A percentile compares a stretch with the other conserved stretches of the same genome.
Evolutionary conservation across 495 filamentous ascomycete genomes (phyloP).

Genomic region (Penicillium longicatenatum): DNA sequence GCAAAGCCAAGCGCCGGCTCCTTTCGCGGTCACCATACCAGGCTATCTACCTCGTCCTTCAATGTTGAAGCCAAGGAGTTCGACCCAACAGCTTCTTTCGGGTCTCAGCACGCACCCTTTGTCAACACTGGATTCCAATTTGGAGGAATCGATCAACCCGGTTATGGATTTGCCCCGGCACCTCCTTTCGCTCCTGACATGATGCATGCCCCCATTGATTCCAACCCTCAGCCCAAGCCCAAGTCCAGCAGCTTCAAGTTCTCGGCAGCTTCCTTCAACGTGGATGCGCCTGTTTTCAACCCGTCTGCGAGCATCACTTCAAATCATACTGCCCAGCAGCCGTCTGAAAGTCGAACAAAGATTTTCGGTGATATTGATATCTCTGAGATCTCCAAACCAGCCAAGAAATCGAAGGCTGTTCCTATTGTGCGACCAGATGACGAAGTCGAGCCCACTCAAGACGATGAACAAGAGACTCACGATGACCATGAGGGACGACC

Average conservation of each 20-base stretch:
- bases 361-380: conserved; percentile 81
- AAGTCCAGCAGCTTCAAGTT: conserved; percentile 64
- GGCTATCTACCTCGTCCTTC: conserved; percentile 71
- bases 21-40: conserved; percentile 57
- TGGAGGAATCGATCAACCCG: conserved; percentile 26
- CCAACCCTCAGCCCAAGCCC: conserved; percentile 13
- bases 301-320: conserved; percentile 48
- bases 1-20: conserved; percentile 41
- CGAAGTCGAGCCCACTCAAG: conserved; percentile 30
- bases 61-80: conserved; percentile 91
- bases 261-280: conserved; percentile 73
- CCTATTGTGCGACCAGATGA: conserved; percentile 74
- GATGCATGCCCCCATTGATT: conserved; percentile 11
- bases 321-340: conserved; percentile 25
- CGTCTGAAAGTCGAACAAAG: conserved; percentile 39
- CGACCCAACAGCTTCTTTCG: conserved; percentile 67
- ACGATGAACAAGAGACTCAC: conserved; percentile 20
- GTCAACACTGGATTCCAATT: conserved; percentile 58
- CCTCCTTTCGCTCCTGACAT: conserved; percentile 68
- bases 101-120: conserved; percentile 59
- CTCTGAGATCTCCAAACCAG: conserved; percentile 59
- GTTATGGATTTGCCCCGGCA: conserved; percentile 62
- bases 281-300: conserved; percentile 79
- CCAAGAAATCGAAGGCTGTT: conserved; percentile 76
- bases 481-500: conserved; percentile 16